Conservation (phyloP, 2,329 filamentous ascomycete genomes). For the Aspergillus novofumigatus region DNA sequence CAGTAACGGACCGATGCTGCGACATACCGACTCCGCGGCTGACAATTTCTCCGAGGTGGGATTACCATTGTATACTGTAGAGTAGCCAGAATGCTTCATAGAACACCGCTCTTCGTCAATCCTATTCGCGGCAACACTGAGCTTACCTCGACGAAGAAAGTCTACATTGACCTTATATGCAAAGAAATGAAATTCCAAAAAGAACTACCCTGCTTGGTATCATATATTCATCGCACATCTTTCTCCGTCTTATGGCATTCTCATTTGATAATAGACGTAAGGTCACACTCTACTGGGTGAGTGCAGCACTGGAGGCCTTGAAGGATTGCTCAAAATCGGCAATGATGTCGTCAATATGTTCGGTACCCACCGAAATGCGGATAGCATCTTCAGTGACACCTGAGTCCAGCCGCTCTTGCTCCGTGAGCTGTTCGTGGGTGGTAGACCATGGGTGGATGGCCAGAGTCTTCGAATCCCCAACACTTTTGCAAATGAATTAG, state of each 20-base stretch:
- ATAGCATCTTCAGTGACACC: constrained; percentile 88
- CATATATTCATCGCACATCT: neutral
- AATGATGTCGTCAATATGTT: constrained; percentile 97
- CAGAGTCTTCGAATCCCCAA: constrained; percentile 90
- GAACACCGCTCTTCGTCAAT: neutral
- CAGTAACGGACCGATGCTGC: neutral
- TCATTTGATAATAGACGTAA: neutral
- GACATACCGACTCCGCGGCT: neutral
- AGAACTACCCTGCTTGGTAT: neutral
- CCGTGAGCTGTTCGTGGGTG: constrained; percentile 85
- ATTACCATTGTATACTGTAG: no score
- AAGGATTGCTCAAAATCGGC: constrained; percentile 93
- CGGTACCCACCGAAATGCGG: constrained; percentile 89
- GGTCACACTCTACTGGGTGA: constrained; percentile 4
- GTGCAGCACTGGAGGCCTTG: constrained; percentile 44
- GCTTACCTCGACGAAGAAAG: neutral
- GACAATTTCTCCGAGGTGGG: neutral
- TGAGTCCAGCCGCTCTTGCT: constrained; percentile 73
- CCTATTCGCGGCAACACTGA: neutral
- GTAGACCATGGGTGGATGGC: constrained; percentile 95
- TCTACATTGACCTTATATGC: neutral
- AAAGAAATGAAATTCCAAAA: neutral
- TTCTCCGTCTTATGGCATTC: neutral
- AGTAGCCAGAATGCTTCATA: neutral
- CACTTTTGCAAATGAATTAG: constrained; percentile 40